phyloP scores from a whole-genome alignment of 164 flowering plant species.

The Sextonia rubra region DNA sequence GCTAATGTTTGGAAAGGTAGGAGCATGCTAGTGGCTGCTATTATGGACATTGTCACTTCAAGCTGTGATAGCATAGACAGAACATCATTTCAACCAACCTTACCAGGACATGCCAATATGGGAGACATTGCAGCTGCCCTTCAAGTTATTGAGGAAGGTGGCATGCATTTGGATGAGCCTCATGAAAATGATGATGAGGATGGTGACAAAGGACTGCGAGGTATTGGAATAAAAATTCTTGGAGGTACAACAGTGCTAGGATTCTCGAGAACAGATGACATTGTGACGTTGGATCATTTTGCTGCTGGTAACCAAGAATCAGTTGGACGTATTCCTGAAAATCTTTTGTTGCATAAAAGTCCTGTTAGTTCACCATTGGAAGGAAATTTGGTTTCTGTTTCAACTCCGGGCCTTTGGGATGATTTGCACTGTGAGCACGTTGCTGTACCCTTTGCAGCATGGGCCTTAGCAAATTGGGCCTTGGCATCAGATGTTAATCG shows the following conservation, averaged over 20 bases:
- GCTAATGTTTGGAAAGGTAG: constrained; percentile 82
- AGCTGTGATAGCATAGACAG: constrained; percentile 60
- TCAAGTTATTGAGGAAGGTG: constrained; percentile 89
- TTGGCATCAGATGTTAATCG: constrained; percentile 81
- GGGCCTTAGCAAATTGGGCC: constrained; percentile 99
- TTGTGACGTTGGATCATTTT: constrained; percentile 27
- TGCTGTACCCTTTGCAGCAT: constrained; percentile 98
- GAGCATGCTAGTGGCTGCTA: constrained; percentile 98
- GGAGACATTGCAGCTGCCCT: constrained; percentile 90
- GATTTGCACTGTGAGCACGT: constrained; percentile 90
- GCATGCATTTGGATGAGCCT: constrained; percentile 68
- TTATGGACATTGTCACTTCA: constrained; percentile 94
- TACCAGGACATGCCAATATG: constrained; percentile 70
- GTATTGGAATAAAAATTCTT: constrained; percentile 86
- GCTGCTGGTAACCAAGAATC: constrained; percentile 19
- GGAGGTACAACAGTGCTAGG: constrained; percentile 83
- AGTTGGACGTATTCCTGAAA: constrained; percentile 18
- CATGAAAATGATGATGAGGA: constrained; percentile 49
- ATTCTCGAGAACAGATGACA: constrained; percentile 50
- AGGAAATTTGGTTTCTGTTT: constrained; percentile 42
- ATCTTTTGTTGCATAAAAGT: constrained; percentile 31
- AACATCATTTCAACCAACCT: constrained; percentile 46
- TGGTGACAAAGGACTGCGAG: constrained; percentile 68
- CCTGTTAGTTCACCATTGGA: constrained; percentile 28
- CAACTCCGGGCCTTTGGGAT: constrained; percentile 98